These are phyloP conservation scores for Coemansia sp. DNA, from an alignment of 192 early-diverging fungal genomes.

Conservation along the genomic window DNA sequence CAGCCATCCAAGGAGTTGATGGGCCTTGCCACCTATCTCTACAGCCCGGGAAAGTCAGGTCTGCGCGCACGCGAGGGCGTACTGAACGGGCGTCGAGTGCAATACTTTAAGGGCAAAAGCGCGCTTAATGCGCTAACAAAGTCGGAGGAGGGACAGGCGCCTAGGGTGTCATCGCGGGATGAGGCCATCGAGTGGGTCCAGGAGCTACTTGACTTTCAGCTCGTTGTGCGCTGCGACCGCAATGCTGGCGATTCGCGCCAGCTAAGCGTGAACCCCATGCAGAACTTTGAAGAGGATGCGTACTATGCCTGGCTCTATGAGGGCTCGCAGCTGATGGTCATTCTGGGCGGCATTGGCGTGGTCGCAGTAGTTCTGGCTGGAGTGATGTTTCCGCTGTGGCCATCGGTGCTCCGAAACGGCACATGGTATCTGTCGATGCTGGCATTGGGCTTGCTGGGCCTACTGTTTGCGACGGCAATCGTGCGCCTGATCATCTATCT, in stretches of 20 bases:
- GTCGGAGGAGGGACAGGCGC: constrained; percentile 31
- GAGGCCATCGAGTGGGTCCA: constrained; percentile 64
- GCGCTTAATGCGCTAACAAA: constrained; percentile 48
- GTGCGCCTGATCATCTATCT: constrained; percentile 85
- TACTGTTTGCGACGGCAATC: constrained; percentile 86
- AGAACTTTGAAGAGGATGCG: constrained; percentile 72
- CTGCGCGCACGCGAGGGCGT: constrained; percentile 82
- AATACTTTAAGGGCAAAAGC: constrained; percentile 78
- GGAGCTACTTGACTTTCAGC: constrained; percentile 66
- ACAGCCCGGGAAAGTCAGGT: constrained; percentile 64
- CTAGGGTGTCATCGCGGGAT: constrained; percentile 58
- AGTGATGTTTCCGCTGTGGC: constrained; percentile 99
- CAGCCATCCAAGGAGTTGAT: constrained; percentile 59
- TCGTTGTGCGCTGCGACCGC: constrained; percentile 76
- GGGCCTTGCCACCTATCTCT: constrained; percentile 77
- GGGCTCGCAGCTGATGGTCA: constrained; percentile 75
- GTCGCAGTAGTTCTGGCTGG: constrained; percentile 80
- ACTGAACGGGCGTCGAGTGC: constrained; percentile 85
- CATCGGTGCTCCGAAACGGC: constrained; percentile 70
- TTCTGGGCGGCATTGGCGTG: constrained; percentile 76
- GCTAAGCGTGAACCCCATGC: constrained; percentile 57
- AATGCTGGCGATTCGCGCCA: constrained; percentile 50
- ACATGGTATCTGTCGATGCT: constrained; percentile 89
- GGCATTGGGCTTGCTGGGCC: constrained; percentile 77
- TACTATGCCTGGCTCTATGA: constrained; percentile 96